Evolutionary conservation across 176 grass and related monocot genomes (phyloP), one percentile per base, ranked within the genome.

Genomic region (Oryza brachyantha): DNA sequence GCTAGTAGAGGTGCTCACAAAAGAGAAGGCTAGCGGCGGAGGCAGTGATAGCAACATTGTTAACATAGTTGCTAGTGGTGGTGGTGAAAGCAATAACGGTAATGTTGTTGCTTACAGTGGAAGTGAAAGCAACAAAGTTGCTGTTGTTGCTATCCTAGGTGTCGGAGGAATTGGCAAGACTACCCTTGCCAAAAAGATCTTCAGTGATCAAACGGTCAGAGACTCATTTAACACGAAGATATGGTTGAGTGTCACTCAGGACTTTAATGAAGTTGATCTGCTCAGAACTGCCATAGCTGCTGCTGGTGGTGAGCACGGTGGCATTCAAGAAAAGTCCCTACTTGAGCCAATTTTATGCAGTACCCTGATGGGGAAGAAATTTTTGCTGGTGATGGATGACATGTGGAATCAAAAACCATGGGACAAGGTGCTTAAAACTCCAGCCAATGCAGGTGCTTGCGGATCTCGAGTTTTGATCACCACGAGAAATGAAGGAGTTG

Each of bases 361-460:
- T 42, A 3, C 8, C 7, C 4, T 85, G 2, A 26, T 2, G 2
- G 28, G 3, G 1, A 76, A 79, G 54, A 85, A 78, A 29, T 28
- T 79, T 3, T 79, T 85, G 14, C 37, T 85, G 4, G 83, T 86
- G n/a, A 7, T 86, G 35, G 84, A 86, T 74, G 84, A 86, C 8
- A 7, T 86, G 5, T 86, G 84, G 84, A 73, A 27, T 25, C 36
- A 61, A 9, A 24, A 62, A 12, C 36, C 14, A 29, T 85, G 83
- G 75, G 10, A 73, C 2, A 76, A 42, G 12, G 41, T 42, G 41
- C 1, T 8, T 79, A 5, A 14, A 79, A 52, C 0, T 16, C 64
- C 36, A 64, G 0, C 12, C 9, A 48, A 1, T 42, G 41, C 41
- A 4, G 74, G n/a, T 9, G 31, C 83, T 24, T 27, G 4, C 0